A percentile compares a stretch with the other conserved stretches of the same genome.
phyloP scores from a whole-genome alignment of 345 rosid genomes.

The Eucalyptus sp. region DNA sequence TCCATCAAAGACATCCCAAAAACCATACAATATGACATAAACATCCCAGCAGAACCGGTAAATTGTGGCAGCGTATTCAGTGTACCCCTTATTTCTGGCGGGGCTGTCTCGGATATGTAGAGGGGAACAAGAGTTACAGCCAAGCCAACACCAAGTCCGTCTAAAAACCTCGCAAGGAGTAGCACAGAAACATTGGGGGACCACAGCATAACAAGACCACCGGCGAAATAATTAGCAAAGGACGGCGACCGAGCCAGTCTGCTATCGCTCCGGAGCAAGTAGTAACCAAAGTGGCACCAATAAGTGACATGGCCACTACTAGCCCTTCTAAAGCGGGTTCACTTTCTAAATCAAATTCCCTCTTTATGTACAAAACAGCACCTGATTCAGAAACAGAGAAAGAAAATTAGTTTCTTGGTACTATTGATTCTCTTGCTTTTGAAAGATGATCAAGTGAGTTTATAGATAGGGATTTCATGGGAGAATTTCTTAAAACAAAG shows the following conservation, averaged over 20 bases:
- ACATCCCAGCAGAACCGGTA: conserved; percentile 7
- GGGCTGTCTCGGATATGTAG: conserved; percentile 9
- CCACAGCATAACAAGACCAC: conserved; percentile 7
- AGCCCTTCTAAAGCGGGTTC: conserved; percentile 3
- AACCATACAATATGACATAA: conserved; percentile 6
- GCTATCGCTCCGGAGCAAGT: conserved; percentile 4
- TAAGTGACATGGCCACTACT: conserved; percentile 6
- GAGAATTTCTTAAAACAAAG: neutral
- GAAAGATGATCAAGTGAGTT: neutral
- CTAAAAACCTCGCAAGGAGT: conserved; percentile 6
- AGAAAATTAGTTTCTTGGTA: neutral
- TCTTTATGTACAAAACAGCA: conserved; percentile 5
- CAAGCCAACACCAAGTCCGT: conserved; percentile 8
- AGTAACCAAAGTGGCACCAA: conserved; percentile 7
- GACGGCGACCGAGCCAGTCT: conserved; percentile 6
- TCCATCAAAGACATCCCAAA: conserved; percentile 4
- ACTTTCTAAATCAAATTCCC: conserved; percentile 7
- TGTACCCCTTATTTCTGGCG: conserved; percentile 11
- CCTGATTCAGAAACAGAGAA: neutral
- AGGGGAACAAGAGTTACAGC: conserved; percentile 4
- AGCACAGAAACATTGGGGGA: conserved; percentile 3
- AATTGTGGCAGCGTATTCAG: conserved; percentile 8
- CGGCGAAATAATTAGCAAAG: conserved; percentile 1
- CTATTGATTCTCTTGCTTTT: neutral
- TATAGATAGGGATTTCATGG: neutral